Conservation (phyloP, 495 filamentous ascomycete genomes). For the Neurospora sp. region DNA sequence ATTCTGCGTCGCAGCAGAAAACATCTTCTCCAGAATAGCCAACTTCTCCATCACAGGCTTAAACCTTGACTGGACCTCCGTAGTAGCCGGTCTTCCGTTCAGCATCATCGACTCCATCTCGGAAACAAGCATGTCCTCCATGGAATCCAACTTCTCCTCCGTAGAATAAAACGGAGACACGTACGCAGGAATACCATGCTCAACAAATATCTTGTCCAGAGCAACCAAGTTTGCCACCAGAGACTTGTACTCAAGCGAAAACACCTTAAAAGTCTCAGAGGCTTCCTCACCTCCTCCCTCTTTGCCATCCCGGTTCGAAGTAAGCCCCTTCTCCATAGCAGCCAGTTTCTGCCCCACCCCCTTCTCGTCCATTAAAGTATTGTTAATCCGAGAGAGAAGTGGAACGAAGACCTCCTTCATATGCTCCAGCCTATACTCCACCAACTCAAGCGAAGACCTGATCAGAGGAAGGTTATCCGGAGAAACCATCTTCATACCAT, state of each 20-base stretch:
- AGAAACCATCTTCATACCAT: background rate
- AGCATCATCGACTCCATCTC: background rate
- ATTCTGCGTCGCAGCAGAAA: background rate
- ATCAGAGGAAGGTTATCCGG: background rate
- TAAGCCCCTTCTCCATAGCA: background rate
- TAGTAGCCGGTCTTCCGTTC: background rate
- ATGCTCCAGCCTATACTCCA: background rate
- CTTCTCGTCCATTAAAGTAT: background rate
- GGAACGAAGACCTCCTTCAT: background rate
- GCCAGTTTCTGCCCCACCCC: background rate
- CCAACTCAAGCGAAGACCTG: background rate
- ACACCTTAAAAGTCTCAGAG: background rate
- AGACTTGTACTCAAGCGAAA: background rate
- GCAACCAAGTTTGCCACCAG: background rate
- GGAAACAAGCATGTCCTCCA: background rate
- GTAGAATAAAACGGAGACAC: background rate
- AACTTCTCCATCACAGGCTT: background rate
- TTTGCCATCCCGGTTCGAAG: background rate
- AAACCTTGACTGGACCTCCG: background rate
- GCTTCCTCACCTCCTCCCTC: background rate
- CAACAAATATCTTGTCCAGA: background rate
- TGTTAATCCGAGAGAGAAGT: background rate
- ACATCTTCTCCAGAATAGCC: constrained; percentile 2
- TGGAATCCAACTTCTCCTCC: background rate
- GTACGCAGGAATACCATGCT: background rate